Evolutionary conservation across 78 protist genomes (phyloP).

Genomic region (Monosiga brevicollis): DNA sequence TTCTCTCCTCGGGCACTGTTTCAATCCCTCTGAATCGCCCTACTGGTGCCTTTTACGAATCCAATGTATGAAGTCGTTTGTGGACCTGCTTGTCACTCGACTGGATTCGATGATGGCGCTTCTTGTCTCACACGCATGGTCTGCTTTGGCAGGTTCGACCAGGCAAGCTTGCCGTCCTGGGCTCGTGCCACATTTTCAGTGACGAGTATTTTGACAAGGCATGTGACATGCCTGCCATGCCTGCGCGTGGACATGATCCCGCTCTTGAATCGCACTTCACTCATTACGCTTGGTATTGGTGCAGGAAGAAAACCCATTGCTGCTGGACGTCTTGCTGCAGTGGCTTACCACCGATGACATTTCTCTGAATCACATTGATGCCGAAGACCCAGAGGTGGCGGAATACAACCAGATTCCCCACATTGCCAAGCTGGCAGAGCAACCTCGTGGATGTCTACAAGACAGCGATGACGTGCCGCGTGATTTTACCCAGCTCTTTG

Average conservation of each 20-base stretch:
- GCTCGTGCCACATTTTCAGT: constrained; percentile 31
- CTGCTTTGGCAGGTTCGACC: background rate
- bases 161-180: constrained; percentile 43
- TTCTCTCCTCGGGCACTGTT: constrained; percentile 51
- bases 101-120: no score
- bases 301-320: constrained; percentile 52
- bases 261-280: no score
- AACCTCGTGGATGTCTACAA: constrained; percentile 41
- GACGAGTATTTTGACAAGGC: constrained; percentile 39
- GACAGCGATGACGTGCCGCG: constrained; percentile 43
- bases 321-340: constrained; percentile 17
- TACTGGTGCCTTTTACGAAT: constrained; percentile 20
- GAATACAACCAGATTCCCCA: constrained; percentile 55
- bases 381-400: constrained; percentile 33
- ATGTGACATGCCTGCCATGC: no score
- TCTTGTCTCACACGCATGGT: no score
- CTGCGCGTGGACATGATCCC: no score
- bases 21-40: constrained; percentile 65
- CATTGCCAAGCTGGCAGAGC: constrained; percentile 24
- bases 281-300: background rate
- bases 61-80: no score
- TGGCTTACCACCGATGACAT: constrained; percentile 19
- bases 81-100: no score
- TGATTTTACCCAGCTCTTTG: constrained; percentile 52
- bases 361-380: constrained; percentile 31